These are phyloP conservation scores for sunflower (Helianthus annuus) DNA, from an alignment of 129 eudicot species.

Conservation along the genomic window DNA sequence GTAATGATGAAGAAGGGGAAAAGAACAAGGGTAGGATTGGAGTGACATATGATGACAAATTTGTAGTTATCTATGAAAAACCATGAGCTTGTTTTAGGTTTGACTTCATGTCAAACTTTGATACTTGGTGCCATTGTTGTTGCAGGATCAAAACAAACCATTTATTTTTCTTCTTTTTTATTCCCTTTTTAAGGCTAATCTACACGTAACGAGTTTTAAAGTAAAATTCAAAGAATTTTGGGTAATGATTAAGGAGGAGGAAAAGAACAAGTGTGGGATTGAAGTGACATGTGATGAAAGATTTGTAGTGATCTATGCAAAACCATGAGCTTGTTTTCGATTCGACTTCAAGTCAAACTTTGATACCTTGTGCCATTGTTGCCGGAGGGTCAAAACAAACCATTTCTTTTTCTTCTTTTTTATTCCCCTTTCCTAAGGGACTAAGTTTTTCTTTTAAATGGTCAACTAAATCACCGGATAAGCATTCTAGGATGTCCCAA, in stretches of 20 bases:
- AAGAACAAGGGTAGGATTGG: background rate
- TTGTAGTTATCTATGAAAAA: conserved; percentile 33
- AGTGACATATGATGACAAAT: conserved; percentile 21
- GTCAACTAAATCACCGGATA: no score
- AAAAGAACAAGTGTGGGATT: background rate
- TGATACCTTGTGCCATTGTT: conserved; percentile 18
- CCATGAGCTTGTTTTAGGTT: background rate
- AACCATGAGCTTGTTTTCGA: background rate
- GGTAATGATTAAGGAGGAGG: background rate
- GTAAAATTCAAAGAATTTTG: background rate
- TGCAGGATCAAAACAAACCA: background rate
- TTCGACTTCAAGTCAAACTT: conserved; percentile 22
- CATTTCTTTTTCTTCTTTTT: no score
- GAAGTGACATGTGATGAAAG: conserved; percentile 23
- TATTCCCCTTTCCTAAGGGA: no score
- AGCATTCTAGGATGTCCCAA: no score
- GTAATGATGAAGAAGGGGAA: background rate
- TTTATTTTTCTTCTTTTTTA: background rate
- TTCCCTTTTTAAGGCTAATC: no score
- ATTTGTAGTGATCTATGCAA: conserved; percentile 28
- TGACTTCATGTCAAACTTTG: conserved; percentile 21
- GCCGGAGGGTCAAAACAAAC: background rate
- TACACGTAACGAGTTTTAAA: background rate
- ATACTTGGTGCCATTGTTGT: conserved; percentile 21
- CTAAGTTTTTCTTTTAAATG: no score